A percentile compares a stretch with the other conserved stretches of the same genome.
These are phyloP conservation scores for Penicillium rolfsii DNA, from an alignment of 2,329 filamentous ascomycete species.

Conservation along the genomic window DNA sequence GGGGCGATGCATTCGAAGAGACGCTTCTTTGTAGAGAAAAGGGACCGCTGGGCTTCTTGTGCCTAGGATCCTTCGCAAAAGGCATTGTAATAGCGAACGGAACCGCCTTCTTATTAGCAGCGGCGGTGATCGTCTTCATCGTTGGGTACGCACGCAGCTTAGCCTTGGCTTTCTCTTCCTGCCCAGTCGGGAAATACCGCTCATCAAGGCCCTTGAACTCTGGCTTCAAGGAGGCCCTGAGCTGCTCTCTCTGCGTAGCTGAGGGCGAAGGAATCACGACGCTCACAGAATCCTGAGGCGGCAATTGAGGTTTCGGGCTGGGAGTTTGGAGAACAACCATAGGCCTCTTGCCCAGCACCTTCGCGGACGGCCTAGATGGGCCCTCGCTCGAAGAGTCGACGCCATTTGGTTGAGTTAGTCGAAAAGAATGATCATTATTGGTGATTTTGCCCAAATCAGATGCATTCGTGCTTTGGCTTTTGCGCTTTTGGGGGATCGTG, in stretches of 20 bases:
- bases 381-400: background rate
- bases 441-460: background rate
- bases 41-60: background rate
- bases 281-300: constrained; percentile 5
- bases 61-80: background rate
- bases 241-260: constrained; percentile 19
- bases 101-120: constrained; percentile 4
- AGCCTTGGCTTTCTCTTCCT: background rate
- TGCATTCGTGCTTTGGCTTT: background rate
- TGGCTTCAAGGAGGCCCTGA: constrained; percentile 6
- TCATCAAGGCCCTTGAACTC: constrained; percentile 25
- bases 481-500: background rate
- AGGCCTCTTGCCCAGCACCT: background rate
- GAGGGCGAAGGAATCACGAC: constrained; percentile 35
- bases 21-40: background rate
- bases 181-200: constrained; percentile 30
- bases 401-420: background rate
- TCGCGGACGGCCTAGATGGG: background rate
- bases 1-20: background rate
- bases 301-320: background rate
- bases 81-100: background rate
- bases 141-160: constrained; percentile 11
- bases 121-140: background rate
- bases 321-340: background rate
- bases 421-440: background rate